Conservation (phyloP, 2,329 filamentous ascomycete species). For the Curvularia lunata region DNA sequence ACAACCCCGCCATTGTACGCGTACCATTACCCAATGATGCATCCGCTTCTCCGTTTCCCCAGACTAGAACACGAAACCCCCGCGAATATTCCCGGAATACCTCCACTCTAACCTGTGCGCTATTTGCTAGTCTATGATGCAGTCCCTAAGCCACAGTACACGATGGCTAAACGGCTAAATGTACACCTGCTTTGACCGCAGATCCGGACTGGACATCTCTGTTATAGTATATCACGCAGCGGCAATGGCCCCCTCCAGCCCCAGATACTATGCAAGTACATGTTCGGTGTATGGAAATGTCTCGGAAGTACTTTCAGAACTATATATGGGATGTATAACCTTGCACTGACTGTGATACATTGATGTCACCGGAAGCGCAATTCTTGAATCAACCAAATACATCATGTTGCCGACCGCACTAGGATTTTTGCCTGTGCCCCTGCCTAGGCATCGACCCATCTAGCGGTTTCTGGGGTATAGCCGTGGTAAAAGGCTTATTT, state of each 20-base stretch:
- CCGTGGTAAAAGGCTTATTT: conserved; percentile 36
- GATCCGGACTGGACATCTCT: conserved; percentile 5
- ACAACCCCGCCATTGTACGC: background rate
- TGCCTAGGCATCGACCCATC: conserved; percentile 36
- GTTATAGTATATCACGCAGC: conserved; percentile 1
- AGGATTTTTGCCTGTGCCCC: conserved; percentile 33
- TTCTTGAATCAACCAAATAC: background rate
- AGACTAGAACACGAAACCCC: conserved; percentile 1
- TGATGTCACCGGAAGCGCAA: background rate
- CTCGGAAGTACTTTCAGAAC: background rate
- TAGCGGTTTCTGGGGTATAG: conserved; percentile 29
- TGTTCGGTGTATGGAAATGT: background rate
- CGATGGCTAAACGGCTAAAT: conserved; percentile 46
- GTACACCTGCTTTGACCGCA: conserved; percentile 7
- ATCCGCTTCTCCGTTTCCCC: background rate
- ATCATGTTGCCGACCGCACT: background rate
- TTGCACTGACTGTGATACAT: background rate
- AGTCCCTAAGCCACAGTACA: conserved; percentile 4
- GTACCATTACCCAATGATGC: background rate
- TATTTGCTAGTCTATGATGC: conserved; percentile 15
- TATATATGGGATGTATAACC: background rate
- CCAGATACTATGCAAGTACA: background rate
- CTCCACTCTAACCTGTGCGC: conserved; percentile 1
- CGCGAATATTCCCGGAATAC: background rate
- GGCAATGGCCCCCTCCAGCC: background rate